These are phyloP conservation scores for Hymenoscyphus repandus DNA, from an alignment of 2,329 filamentous ascomycete genomes.

Conservation along the genomic window DNA sequence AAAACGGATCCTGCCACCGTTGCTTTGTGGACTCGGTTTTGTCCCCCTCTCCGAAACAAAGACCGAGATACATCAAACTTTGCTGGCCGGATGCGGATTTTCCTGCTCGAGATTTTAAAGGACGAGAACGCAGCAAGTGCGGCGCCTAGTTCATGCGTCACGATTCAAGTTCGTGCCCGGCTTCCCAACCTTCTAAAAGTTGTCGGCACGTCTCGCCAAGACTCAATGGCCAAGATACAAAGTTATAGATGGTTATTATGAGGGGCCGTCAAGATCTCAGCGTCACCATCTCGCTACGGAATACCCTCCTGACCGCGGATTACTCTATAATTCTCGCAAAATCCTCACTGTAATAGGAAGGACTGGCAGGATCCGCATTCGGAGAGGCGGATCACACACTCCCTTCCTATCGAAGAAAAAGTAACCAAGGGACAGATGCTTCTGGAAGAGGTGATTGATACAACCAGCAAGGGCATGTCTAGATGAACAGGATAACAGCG, in stretches of 20 bases:
- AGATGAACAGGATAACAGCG: too few species aligned
- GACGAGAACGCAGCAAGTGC: neutral
- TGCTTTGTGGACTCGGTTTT: neutral
- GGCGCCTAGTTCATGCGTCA: neutral
- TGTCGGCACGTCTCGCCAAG: neutral
- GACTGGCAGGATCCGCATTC: too few species aligned
- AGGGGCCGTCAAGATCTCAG: too few species aligned
- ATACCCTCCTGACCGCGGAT: too few species aligned
- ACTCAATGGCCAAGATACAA: neutral
- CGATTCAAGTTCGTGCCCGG: neutral
- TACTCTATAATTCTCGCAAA: too few species aligned
- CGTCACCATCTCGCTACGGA: too few species aligned
- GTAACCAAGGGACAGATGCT: too few species aligned
- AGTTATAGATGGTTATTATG: neutral
- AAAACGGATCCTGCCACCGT: neutral
- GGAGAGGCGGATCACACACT: too few species aligned
- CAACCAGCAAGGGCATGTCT: too few species aligned
- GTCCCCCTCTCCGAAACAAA: conserved; percentile 17
- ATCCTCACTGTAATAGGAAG: too few species aligned
- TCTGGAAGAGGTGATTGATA: too few species aligned
- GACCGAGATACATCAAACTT: conserved; percentile 13
- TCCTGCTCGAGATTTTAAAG: neutral
- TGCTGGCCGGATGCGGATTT: conserved; percentile 4
- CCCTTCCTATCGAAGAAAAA: too few species aligned
- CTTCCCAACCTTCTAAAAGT: neutral